Evolutionary conservation across 2,329 filamentous ascomycete species (phyloP).

Genomic region (Hymenoscyphus fraxineus): DNA sequence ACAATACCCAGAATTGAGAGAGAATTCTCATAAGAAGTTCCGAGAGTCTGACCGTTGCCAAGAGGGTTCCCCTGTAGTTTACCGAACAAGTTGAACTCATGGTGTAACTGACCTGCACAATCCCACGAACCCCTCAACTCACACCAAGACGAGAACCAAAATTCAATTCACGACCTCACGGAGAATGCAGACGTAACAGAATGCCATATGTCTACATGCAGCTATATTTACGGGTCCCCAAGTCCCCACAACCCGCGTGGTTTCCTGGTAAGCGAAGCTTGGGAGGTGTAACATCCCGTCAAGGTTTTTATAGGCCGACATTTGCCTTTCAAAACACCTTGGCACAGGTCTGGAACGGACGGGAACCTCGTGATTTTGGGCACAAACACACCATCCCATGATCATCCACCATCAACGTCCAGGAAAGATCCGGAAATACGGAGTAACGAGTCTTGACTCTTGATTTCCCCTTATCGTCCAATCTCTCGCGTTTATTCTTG

Average conservation of each 20-base stretch:
- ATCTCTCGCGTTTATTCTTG: background rate
- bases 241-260: no score
- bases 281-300: no score
- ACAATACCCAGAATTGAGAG: background rate
- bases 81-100: background rate
- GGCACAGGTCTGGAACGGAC: background rate
- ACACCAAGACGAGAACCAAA: background rate
- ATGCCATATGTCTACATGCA: no score
- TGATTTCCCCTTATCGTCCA: background rate
- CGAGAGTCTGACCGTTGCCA: background rate
- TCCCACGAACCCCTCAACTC: background rate
- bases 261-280: no score
- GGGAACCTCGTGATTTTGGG: background rate
- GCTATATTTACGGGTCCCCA: no score
- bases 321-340: background rate
- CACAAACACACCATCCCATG: background rate
- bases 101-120: background rate
- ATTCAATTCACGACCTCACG: background rate
- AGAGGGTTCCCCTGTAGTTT: background rate
- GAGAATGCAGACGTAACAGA: no score
- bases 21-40: background rate
- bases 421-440: background rate
- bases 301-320: no score
- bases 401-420: background rate
- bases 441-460: background rate